These are phyloP conservation scores for Anisodus acutangulus DNA, from an alignment of 257 asterid species.

Conservation along the genomic window DNA sequence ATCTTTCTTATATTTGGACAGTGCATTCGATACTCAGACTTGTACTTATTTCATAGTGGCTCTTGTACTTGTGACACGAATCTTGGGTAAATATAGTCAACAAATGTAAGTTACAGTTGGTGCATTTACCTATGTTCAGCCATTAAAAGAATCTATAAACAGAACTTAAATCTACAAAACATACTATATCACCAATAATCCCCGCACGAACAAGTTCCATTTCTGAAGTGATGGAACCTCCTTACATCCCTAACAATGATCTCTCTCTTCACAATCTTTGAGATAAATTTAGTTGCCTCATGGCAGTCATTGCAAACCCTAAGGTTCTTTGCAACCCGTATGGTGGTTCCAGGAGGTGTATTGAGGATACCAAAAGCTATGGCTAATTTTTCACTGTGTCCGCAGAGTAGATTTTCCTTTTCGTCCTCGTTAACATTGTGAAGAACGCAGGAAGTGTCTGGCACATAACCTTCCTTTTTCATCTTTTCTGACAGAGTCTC, in stretches of 20 bases:
- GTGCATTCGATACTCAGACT: too few relatives aligned
- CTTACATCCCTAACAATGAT: constrained; percentile 86
- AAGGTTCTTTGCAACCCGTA: constrained; percentile 82
- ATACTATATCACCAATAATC: constrained; percentile 74
- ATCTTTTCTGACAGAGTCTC: constrained; percentile 52
- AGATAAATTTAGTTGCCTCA: constrained; percentile 75
- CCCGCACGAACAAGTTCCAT: constrained; percentile 85
- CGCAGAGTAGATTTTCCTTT: constrained; percentile 74
- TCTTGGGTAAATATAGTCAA: neutral
- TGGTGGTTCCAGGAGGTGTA: constrained; percentile 63
- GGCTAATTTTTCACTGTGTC: constrained; percentile 89
- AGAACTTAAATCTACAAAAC: neutral
- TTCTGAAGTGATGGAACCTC: constrained; percentile 83
- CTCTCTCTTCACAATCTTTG: constrained; percentile 64
- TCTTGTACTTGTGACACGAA: too few relatives aligned
- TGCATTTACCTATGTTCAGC: neutral
- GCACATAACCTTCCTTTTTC: constrained; percentile 78
- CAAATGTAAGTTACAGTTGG: constrained; percentile 4
- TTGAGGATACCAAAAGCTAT: constrained; percentile 85
- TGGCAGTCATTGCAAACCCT: constrained; percentile 91
- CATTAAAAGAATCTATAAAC: constrained; percentile 13
- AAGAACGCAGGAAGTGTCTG: constrained; percentile 87
- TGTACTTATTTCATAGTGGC: too few relatives aligned
- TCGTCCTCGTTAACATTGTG: constrained; percentile 78
- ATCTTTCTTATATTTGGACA: too few relatives aligned